Conservation (phyloP, 495 filamentous ascomycete species). For the Zalerion maritima region DNA sequence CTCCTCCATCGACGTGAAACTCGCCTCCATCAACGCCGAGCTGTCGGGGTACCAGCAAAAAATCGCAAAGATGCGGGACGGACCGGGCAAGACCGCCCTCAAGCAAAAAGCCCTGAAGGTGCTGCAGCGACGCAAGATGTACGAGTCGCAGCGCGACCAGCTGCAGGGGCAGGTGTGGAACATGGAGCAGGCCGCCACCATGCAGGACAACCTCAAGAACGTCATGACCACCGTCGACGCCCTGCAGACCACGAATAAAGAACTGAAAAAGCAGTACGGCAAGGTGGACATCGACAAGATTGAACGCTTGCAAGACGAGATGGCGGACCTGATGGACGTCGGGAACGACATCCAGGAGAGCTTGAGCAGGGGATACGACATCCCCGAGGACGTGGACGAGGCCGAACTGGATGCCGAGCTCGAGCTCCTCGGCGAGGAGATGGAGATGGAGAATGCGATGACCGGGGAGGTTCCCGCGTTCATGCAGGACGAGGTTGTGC, state of each 20-base stretch:
- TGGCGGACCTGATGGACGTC: constrained; percentile 94
- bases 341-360: constrained; percentile 98
- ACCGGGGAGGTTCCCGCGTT: constrained; percentile 63
- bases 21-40: constrained; percentile 81
- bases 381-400: constrained; percentile 97
- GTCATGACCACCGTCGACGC: constrained; percentile 97
- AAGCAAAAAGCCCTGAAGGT: constrained; percentile 93
- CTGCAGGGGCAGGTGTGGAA: constrained; percentile 94
- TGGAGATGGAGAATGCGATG: constrained; percentile 50
- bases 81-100: constrained; percentile 83
- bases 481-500: constrained; percentile 69
- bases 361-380: constrained; percentile 82
- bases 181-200: constrained; percentile 97
- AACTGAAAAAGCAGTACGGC: constrained; percentile 85
- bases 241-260: constrained; percentile 92
- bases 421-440: constrained; percentile 85
- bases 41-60: constrained; percentile 77
- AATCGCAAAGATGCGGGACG: constrained; percentile 87
- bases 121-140: constrained; percentile 88
- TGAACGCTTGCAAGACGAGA: constrained; percentile 95
- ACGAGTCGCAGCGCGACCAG: constrained; percentile 89
- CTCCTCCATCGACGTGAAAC: constrained; percentile 85
- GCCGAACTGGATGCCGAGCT: constrained; percentile 92
- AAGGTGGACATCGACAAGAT: constrained; percentile 97
- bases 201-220: constrained; percentile 98